Evolutionary conservation across 768 basidiomycete species (phyloP), one percentile per base, ranked within the genome.

Genomic region (Suillus placidus): DNA sequence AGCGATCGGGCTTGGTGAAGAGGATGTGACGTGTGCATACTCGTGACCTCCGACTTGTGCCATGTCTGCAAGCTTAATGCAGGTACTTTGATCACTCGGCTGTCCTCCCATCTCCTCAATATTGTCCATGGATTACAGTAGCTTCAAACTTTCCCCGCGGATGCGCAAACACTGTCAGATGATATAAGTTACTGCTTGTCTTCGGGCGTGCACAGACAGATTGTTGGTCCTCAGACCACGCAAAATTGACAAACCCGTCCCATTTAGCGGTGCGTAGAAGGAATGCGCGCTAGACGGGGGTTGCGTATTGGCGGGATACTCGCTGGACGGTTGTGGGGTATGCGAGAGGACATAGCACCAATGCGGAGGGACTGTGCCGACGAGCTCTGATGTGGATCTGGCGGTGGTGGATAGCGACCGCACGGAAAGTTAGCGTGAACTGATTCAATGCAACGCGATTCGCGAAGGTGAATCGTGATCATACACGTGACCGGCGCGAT

Each of bases 41-140:
- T 91, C 83, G 77, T 95, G 93, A 32, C 92, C 92, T 1, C 94
- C 93, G 60, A 95, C 87, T 75, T 95, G 93, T 2, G 84, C 90
- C 7, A 89, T 84, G 68, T 92, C 87, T 4, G 86, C 86, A 2
- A 94, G 79, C 52, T 74, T 74, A 30, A 81, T 81, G 69, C 67
- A 86, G 66, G 45, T 72, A 67, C 74, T 72, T 2, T 67, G 68
- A 65, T 76, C 73, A 3, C 61, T 66, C 7, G 66, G 68, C 26
- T 42, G 47, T 32, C 70, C 71, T 43, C 74, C 83, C 2, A 87
- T 80, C 14, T 82, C 79, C 8, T 85, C 83, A 38, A 88, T 56
- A 64, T 88, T 88, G 32, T 79, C 78, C 66, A 84, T 67, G 0
- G 84, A 80, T 10, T 26, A 90, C 71, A 2, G 73, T 68, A 1